Conservation (phyloP, 2,329 filamentous ascomycete genomes). For the Elsinoe ampelina region DNA sequence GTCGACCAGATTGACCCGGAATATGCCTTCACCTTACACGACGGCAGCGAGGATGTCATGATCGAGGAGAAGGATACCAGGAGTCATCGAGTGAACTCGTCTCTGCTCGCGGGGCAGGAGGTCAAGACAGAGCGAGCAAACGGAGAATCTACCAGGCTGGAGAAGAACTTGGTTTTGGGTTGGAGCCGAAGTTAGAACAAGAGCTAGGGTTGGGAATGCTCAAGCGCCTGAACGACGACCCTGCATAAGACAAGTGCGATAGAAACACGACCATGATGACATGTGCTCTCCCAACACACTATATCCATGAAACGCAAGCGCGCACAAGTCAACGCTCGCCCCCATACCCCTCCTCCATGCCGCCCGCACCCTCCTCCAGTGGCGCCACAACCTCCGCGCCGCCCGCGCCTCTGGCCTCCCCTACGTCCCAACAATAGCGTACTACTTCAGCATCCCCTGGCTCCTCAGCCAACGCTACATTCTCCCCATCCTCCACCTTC, state of each 20-base stretch:
- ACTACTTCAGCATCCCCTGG: slow-evolving; percentile 8
- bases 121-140: neutral
- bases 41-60: neutral
- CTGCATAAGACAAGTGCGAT: too few species aligned
- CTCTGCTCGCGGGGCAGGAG: too few species aligned
- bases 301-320: neutral
- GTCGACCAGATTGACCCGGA: neutral
- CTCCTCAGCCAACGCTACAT: neutral
- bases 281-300: too few species aligned
- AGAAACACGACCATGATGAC: neutral
- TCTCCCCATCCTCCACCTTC: neutral
- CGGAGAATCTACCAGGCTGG: too few species aligned
- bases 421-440: neutral
- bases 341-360: neutral
- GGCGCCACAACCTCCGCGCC: neutral
- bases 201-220: neutral
- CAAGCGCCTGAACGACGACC: too few species aligned
- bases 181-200: neutral
- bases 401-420: neutral
- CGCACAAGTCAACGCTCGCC: neutral
- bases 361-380: neutral
- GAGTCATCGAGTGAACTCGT: too few species aligned
- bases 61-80: neutral
- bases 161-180: too few species aligned
- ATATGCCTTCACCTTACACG: neutral